These are phyloP conservation scores for Nigrospora sphaerica DNA, from an alignment of 2,329 filamentous ascomycete species.

Conservation along the genomic window DNA sequence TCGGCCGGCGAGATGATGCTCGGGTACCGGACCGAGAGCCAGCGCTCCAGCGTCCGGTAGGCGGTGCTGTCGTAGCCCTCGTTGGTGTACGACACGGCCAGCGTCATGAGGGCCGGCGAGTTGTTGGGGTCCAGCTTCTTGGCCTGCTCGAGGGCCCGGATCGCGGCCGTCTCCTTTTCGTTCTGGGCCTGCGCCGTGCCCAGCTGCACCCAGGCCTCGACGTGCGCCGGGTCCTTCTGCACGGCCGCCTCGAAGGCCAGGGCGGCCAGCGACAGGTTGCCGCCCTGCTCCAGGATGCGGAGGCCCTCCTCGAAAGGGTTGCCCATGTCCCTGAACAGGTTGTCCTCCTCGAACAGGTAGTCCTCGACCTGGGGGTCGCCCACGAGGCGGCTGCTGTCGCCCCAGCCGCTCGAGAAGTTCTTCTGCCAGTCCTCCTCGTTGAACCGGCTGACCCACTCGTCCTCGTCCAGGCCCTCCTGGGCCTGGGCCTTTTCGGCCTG, in stretches of 20 bases:
- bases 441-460: constrained; percentile 57
- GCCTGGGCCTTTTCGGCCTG: constrained; percentile 67
- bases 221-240: constrained; percentile 79
- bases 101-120: constrained; percentile 83
- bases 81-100: constrained; percentile 96
- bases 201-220: constrained; percentile 89
- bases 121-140: constrained; percentile 83
- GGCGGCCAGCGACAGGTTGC: constrained; percentile 87
- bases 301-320: constrained; percentile 92
- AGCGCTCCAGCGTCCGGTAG: constrained; percentile 92
- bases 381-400: constrained; percentile 33
- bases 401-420: constrained; percentile 51
- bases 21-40: constrained; percentile 94
- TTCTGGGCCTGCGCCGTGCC: constrained; percentile 94
- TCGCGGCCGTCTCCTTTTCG: constrained; percentile 94
- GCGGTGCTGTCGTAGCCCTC: constrained; percentile 97
- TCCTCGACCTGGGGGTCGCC: constrained; percentile 74
- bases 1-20: constrained; percentile 66
- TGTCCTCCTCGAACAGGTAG: constrained; percentile 93
- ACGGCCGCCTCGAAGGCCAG: constrained; percentile 94
- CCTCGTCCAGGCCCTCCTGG: constrained; percentile 60
- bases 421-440: constrained; percentile 75
- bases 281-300: constrained; percentile 86
- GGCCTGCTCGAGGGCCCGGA: constrained; percentile 86
- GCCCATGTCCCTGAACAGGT: constrained; percentile 71